phyloP scores from a whole-genome alignment of 1,284 basidiomycete species.

The Moesziomyces sp. region DNA sequence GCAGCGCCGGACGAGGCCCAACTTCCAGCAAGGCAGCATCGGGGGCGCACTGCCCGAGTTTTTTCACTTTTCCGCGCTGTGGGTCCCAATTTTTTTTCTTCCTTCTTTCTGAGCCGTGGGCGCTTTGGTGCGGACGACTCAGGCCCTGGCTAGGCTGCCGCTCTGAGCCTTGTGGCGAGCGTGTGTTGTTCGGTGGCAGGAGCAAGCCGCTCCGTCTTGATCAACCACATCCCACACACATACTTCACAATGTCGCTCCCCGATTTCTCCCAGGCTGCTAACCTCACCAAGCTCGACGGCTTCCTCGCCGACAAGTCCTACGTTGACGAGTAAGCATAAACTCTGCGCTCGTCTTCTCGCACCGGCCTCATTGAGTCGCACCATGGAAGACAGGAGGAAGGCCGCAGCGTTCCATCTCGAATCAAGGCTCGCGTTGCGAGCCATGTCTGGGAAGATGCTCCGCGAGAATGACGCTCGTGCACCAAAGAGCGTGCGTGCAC shows the following conservation, averaged over 20 bases:
- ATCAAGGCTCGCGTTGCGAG: no score
- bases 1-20: background rate
- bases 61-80: slow-evolving; percentile 23
- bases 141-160: background rate
- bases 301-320: slow-evolving; percentile 64
- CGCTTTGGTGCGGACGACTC: background rate
- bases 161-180: background rate
- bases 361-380: background rate
- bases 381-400: background rate
- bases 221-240: slow-evolving; percentile 21
- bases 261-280: slow-evolving; percentile 61
- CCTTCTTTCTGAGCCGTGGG: slow-evolving; percentile 11
- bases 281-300: slow-evolving; percentile 60
- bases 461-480: background rate
- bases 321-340: slow-evolving; percentile 64
- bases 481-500: background rate
- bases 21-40: background rate
- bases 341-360: background rate
- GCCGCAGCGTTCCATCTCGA: background rate
- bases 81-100: slow-evolving; percentile 6
- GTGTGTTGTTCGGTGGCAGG: background rate
- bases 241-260: slow-evolving; percentile 64
- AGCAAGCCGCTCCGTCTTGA: background rate
- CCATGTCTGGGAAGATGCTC: background rate
- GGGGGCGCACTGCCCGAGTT: background rate